Conservation (phyloP, 2,329 filamentous ascomycete genomes). For the Epichloe sp. region DNA sequence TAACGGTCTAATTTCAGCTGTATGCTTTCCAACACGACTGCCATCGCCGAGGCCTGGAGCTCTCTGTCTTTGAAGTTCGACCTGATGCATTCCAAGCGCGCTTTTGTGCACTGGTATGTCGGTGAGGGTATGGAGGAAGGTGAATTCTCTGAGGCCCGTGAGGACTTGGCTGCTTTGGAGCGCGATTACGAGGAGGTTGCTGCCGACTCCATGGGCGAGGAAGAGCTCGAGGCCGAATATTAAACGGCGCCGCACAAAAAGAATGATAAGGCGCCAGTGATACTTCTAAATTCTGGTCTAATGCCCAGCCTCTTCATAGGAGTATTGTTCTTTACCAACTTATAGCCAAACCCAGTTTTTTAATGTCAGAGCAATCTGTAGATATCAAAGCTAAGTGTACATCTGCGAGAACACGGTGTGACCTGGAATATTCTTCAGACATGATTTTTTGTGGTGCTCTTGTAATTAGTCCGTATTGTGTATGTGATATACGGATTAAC, state of each 20-base stretch:
- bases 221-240: slow-evolving; percentile 85
- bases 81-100: slow-evolving; percentile 99
- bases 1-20: slow-evolving; percentile 41
- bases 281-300: slow-evolving; percentile 13
- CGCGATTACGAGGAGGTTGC: slow-evolving; percentile 98
- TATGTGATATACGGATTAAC: background rate
- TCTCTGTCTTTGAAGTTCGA: slow-evolving; percentile 97
- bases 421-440: background rate
- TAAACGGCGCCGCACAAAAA: slow-evolving; percentile 30
- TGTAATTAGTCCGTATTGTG: background rate
- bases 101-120: slow-evolving; percentile 99
- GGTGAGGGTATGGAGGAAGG: slow-evolving; percentile 99
- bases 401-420: background rate
- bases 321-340: slow-evolving; percentile 27
- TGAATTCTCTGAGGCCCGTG: slow-evolving; percentile 97
- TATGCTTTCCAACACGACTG: slow-evolving; percentile 98
- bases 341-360: slow-evolving; percentile 21
- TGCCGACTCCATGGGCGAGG: slow-evolving; percentile 80
- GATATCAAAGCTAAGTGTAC: slow-evolving; percentile 8
- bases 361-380: slow-evolving; percentile 24
- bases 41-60: slow-evolving; percentile 96
- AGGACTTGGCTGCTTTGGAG: slow-evolving; percentile 95
- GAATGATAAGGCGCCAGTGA: slow-evolving; percentile 4
- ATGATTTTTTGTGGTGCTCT: background rate
- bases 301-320: slow-evolving; percentile 14